These are phyloP conservation scores for Calocybe gambosa DNA, from an alignment of 1,284 basidiomycete genomes.

Conservation along the genomic window DNA sequence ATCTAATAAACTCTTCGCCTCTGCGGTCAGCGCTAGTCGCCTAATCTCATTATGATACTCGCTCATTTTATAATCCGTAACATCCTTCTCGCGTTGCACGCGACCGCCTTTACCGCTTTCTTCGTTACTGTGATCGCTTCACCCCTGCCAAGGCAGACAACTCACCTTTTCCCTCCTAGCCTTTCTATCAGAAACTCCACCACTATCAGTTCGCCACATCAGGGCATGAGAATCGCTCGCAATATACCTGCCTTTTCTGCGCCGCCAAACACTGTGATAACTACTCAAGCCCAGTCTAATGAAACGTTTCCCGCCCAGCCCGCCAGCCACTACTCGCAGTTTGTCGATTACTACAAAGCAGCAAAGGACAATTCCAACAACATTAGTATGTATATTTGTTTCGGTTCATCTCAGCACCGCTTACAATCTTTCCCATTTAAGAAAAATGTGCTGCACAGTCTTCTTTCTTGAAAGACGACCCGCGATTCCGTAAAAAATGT, in stretches of 20 bases:
- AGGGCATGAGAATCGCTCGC: slow-evolving; percentile 13
- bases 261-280: neutral
- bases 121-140: slow-evolving; percentile 21
- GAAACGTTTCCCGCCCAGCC: slow-evolving; percentile 1
- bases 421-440: slow-evolving; percentile 13
- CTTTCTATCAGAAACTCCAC: neutral
- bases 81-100: slow-evolving; percentile 33
- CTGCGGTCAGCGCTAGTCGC: slow-evolving; percentile 24
- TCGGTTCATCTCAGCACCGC: neutral
- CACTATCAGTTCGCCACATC: neutral
- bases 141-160: slow-evolving; percentile 13
- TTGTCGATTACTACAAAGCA: slow-evolving; percentile 9
- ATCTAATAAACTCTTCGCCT: slow-evolving; percentile 10
- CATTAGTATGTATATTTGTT: slow-evolving; percentile 10
- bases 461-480: slow-evolving; percentile 22
- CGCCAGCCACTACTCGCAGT: slow-evolving; percentile 3
- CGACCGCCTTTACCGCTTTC: slow-evolving; percentile 32
- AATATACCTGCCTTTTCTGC: slow-evolving; percentile 3
- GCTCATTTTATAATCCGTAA: slow-evolving; percentile 34
- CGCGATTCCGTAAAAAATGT: slow-evolving; percentile 33
- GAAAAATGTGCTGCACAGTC: slow-evolving; percentile 30
- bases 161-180: slow-evolving; percentile 1
- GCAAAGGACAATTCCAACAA: slow-evolving; percentile 11
- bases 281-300: neutral
- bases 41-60: slow-evolving; percentile 12